These are phyloP conservation scores for Coemansia sp. DNA, from an alignment of 192 early-diverging fungal genomes.

Conservation along the genomic window DNA sequence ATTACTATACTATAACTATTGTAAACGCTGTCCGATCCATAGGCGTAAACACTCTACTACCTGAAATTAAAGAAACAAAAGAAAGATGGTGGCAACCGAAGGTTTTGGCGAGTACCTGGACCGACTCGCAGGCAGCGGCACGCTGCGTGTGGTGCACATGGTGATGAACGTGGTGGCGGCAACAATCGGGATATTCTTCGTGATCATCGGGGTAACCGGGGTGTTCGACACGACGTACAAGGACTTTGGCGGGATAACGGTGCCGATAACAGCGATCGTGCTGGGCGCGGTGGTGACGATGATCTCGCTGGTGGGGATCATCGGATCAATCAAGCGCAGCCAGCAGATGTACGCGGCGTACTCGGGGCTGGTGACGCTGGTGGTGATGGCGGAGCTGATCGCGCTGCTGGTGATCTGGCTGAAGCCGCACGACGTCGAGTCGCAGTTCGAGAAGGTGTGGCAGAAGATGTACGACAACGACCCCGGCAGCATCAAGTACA, in stretches of 20 bases:
- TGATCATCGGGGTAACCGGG: conserved; percentile 20
- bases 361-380: conserved; percentile 32
- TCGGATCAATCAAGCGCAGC: conserved; percentile 52
- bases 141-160: conserved; percentile 31
- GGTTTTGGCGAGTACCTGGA: conserved; percentile 37
- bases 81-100: background rate
- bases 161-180: conserved; percentile 30
- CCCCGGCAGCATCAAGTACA: conserved; percentile 45
- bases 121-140: conserved; percentile 14
- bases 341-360: conserved; percentile 36
- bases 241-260: conserved; percentile 41
- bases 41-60: too few species aligned
- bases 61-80: too few species aligned
- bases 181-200: conserved; percentile 26
- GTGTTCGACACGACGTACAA: conserved; percentile 24
- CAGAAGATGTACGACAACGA: conserved; percentile 53
- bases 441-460: conserved; percentile 52
- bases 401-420: conserved; percentile 30
- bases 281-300: conserved; percentile 45
- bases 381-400: conserved; percentile 29
- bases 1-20: too few species aligned
- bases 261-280: conserved; percentile 45
- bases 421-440: conserved; percentile 37
- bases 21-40: too few species aligned
- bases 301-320: conserved; percentile 52